Conservation (phyloP, 2,329 filamentous ascomycete genomes). For the Penicillium sp. region DNA sequence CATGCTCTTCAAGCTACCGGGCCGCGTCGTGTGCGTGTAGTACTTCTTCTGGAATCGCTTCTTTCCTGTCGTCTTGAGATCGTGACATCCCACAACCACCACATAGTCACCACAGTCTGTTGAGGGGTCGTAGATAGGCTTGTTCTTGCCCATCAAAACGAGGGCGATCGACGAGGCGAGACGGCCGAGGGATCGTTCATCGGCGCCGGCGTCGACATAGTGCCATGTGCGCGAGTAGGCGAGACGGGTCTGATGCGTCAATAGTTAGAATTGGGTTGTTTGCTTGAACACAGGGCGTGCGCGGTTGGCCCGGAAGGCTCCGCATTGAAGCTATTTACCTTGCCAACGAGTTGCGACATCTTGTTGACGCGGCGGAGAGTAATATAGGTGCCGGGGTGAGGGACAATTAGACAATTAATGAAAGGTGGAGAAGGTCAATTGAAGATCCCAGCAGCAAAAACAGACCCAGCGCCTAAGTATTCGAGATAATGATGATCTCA, state of each 20-base stretch:
- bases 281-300: not conserved
- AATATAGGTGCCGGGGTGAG: not conserved
- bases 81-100: slow-evolving; percentile 84
- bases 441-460: not conserved
- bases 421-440: not conserved
- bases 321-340: slow-evolving; percentile 32
- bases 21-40: slow-evolving; percentile 89
- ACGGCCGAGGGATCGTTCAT: slow-evolving; percentile 80
- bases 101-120: slow-evolving; percentile 99
- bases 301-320: slow-evolving; percentile 9
- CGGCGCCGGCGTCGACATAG: slow-evolving; percentile 70
- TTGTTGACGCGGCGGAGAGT: slow-evolving; percentile 13
- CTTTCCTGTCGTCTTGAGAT: slow-evolving; percentile 83
- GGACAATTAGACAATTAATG: not conserved
- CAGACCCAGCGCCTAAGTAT: not conserved
- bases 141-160: slow-evolving; percentile 96
- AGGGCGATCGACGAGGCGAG: slow-evolving; percentile 84
- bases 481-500: slow-evolving; percentile 11
- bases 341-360: slow-evolving; percentile 50
- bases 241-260: slow-evolving; percentile 72
- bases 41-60: slow-evolving; percentile 95
- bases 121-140: slow-evolving; percentile 94
- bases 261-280: slow-evolving; percentile 2
- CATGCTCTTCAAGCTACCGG: slow-evolving; percentile 80
- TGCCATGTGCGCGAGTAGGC: slow-evolving; percentile 98